These are phyloP conservation scores for Cornus florida DNA, from an alignment of 148 eudicot genomes.

Conservation along the genomic window DNA sequence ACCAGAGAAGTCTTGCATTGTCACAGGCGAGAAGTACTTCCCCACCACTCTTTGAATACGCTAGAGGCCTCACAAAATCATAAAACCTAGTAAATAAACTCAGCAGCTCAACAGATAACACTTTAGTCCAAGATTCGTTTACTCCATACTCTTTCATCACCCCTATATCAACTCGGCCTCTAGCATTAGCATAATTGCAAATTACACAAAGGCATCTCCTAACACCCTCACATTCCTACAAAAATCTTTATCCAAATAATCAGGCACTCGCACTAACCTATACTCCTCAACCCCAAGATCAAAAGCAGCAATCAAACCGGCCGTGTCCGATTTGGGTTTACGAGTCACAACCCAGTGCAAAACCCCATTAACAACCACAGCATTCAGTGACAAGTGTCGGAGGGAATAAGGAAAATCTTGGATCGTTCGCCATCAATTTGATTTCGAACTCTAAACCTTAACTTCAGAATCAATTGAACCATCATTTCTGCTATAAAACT, in stretches of 20 bases:
- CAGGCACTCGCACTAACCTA: conserved; percentile 24
- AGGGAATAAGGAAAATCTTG: conserved; percentile 24
- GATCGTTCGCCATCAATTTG: conserved; percentile 33
- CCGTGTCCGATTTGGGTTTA: neutral
- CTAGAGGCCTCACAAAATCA: conserved; percentile 25
- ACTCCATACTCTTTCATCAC: conserved; percentile 43
- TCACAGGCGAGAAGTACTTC: conserved; percentile 32
- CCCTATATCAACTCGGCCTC: conserved; percentile 36
- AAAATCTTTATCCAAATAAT: too few relatives aligned
- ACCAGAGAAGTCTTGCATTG: conserved; percentile 24
- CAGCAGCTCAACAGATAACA: conserved; percentile 15
- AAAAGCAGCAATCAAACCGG: conserved; percentile 24
- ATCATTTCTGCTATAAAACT: conserved; percentile 9
- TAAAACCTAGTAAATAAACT: too few relatives aligned
- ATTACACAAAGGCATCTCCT: too few relatives aligned
- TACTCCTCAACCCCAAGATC: conserved; percentile 34
- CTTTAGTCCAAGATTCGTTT: conserved; percentile 35
- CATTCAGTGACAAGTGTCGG: neutral
- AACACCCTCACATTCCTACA: conserved; percentile 14
- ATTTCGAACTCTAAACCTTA: conserved; percentile 41
- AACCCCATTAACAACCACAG: conserved; percentile 25
- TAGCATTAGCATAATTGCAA: too few relatives aligned
- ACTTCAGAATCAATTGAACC: conserved; percentile 22
- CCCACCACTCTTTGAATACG: conserved; percentile 31
- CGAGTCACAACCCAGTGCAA: conserved; percentile 41